These are phyloP conservation scores for Medicago truncatula DNA, from an alignment of 306 rosid species.

Conservation along the genomic window MtrunA17r5.0-ANR NC_053043.1:11622001-11622500, in stretches of 20 bases:
- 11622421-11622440: slow-evolving; percentile 55
- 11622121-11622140: slow-evolving; percentile 58
- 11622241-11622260: not conserved
- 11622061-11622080: slow-evolving; percentile 43
- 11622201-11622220: not conserved
- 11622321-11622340: slow-evolving; percentile 54
- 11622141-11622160: slow-evolving; percentile 21
- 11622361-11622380: slow-evolving; percentile 62
- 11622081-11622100: slow-evolving; percentile 76
- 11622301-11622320: slow-evolving; percentile 51
- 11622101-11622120: slow-evolving; percentile 71
- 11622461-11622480: slow-evolving; percentile 53
- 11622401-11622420: slow-evolving; percentile 45
- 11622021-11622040: slow-evolving; percentile 63
- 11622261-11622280: not conserved
- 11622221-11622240: not conserved
- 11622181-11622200: slow-evolving; percentile 38
- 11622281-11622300: slow-evolving; percentile 39
- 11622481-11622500: slow-evolving; percentile 58
- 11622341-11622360: slow-evolving; percentile 66
- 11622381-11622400: slow-evolving; percentile 53
- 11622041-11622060: slow-evolving; percentile 58
- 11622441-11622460: slow-evolving; percentile 37
- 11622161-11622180: slow-evolving; percentile 45
- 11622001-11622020: slow-evolving; percentile 87